phyloP scores from a whole-genome alignment of 805 yeast genomes.

The Yarrowia porcina region DNA sequence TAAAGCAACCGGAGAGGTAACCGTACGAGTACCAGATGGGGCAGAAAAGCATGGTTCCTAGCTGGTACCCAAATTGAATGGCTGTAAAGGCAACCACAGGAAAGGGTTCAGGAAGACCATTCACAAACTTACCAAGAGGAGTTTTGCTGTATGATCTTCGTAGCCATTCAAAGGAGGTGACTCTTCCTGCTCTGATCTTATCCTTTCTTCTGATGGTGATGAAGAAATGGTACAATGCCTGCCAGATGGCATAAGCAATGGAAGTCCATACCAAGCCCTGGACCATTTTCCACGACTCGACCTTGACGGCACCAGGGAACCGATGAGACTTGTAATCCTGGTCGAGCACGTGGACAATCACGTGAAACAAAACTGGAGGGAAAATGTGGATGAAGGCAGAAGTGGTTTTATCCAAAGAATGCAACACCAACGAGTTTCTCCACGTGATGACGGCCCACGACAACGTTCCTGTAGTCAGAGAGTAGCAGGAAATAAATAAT shows the following conservation, averaged over 20 bases:
- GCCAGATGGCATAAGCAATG: conserved; percentile 83
- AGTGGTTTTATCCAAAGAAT: conserved; percentile 88
- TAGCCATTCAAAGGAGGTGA: conserved; percentile 82
- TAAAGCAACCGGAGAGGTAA: conserved; percentile 61
- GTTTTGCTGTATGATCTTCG: conserved; percentile 66
- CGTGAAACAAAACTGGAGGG: conserved; percentile 86
- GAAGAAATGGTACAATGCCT: conserved; percentile 82
- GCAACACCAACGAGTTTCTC: conserved; percentile 90
- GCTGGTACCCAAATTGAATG: conserved; percentile 83
- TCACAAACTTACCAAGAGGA: conserved; percentile 71
- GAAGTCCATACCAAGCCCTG: conserved; percentile 76
- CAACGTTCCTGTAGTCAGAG: conserved; percentile 83
- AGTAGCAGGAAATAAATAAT: conserved; percentile 77
- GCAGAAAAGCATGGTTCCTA: conserved; percentile 81
- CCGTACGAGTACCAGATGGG: conserved; percentile 82
- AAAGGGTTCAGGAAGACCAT: conserved; percentile 74
- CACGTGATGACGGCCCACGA: conserved; percentile 94
- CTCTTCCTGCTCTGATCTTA: conserved; percentile 79
- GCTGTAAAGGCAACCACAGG: conserved; percentile 85
- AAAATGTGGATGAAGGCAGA: conserved; percentile 84
- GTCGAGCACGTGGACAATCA: conserved; percentile 74
- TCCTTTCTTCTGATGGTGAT: conserved; percentile 77
- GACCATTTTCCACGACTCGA: conserved; percentile 68
- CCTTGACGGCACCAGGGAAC: conserved; percentile 76
- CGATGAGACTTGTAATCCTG: conserved; percentile 49